Evolutionary conservation across 148 eudicot genomes (phyloP).

Genomic region (Chenopodium berlandieri): DNA sequence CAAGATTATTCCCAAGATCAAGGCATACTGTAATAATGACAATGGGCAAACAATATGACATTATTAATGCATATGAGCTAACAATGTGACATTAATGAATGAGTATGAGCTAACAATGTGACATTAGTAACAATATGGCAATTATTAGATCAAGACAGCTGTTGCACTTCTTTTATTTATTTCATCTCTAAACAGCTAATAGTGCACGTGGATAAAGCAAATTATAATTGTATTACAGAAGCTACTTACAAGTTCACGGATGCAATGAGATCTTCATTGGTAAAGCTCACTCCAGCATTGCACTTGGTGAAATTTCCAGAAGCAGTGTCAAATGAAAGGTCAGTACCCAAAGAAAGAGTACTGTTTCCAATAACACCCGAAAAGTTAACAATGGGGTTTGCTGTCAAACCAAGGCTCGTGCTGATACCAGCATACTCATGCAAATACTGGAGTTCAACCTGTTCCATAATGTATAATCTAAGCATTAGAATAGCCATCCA

Average conservation of each 20-base stretch:
- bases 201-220: not conserved
- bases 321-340: constrained; percentile 82
- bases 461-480: constrained; percentile 4
- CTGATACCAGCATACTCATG: constrained; percentile 93
- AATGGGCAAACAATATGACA: too few relatives aligned
- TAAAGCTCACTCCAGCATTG: constrained; percentile 76
- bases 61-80: too few relatives aligned
- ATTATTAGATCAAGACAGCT: not conserved
- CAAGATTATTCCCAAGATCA: not conserved
- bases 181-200: not conserved
- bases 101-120: too few relatives aligned
- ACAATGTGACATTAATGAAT: too few relatives aligned
- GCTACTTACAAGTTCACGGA: constrained; percentile 76
- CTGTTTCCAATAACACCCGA: constrained; percentile 83
- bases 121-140: not conserved
- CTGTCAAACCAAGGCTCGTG: constrained; percentile 85
- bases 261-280: constrained; percentile 71
- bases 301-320: constrained; percentile 69
- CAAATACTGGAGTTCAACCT: constrained; percentile 92
- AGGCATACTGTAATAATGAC: not conserved
- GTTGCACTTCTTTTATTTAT: not conserved
- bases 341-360: constrained; percentile 66
- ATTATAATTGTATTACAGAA: not conserved
- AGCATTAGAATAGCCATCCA: not conserved
- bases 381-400: constrained; percentile 81